Conservation (phyloP, 768 basidiomycete genomes). For the Hemileccinum rubropunctum region DNA sequence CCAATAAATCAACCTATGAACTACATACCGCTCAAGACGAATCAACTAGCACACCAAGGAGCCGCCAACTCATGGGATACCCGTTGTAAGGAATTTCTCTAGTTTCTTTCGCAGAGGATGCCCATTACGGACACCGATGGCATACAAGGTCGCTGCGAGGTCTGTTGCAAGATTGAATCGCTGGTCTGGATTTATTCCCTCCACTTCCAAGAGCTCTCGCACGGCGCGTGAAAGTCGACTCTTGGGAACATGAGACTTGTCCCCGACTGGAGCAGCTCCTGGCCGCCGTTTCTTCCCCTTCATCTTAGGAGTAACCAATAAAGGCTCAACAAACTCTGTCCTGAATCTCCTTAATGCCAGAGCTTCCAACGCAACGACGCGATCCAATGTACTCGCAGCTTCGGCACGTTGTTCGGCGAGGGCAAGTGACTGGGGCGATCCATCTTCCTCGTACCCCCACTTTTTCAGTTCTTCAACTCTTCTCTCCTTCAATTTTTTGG, state of each 20-base stretch:
- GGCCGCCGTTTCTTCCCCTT: slow-evolving; percentile 47
- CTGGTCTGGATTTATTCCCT: slow-evolving; percentile 46
- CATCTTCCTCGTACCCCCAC: slow-evolving; percentile 65
- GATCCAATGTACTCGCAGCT: slow-evolving; percentile 66
- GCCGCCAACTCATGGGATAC: slow-evolving; percentile 4
- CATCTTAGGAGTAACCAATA: slow-evolving; percentile 64
- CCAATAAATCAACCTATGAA: slow-evolving; percentile 5
- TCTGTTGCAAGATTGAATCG: slow-evolving; percentile 44
- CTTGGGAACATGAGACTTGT: slow-evolving; percentile 47
- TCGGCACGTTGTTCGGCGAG: slow-evolving; percentile 70
- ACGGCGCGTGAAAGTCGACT: slow-evolving; percentile 68
- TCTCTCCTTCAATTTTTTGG: slow-evolving; percentile 56
- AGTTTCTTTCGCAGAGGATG: slow-evolving; percentile 69
- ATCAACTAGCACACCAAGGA: neutral
- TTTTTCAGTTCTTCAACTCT: slow-evolving; percentile 60
- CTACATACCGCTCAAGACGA: neutral
- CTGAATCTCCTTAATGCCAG: slow-evolving; percentile 72
- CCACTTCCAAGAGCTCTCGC: slow-evolving; percentile 58
- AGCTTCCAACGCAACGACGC: slow-evolving; percentile 60
- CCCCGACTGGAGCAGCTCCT: slow-evolving; percentile 43
- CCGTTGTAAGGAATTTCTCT: slow-evolving; percentile 48
- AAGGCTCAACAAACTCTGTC: slow-evolving; percentile 66
- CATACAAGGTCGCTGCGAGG: slow-evolving; percentile 49
- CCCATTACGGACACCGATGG: slow-evolving; percentile 56
- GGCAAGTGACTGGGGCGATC: slow-evolving; percentile 43